Base-by-base conservation (phyloP, 805 yeast species). In the Ogataea populi-albae region DNA sequence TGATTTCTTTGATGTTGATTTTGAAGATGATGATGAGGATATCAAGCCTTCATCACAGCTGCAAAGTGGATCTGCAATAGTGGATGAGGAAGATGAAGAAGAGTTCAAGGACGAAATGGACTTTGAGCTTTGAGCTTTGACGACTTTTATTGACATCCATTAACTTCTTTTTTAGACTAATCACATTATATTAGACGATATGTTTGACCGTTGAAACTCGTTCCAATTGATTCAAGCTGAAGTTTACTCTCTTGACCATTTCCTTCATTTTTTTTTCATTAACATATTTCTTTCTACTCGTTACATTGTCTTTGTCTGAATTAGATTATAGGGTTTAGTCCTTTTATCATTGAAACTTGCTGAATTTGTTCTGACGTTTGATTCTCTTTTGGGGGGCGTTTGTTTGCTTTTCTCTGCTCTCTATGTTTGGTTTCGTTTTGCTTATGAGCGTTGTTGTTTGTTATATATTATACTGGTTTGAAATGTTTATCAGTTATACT, bases 1-100 rank as follows among this genome's bases (percentile, higher is more conserved):
- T 51, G 98, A 91, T 62, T 93, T 93, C 65, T 91, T 91, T 56
- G 96, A 87, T 59, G 86, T 91, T 26, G 98, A 91, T 61, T 91
- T 91, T 55, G 97, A 91, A 61, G 98, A 91, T 58, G 96, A 88
- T 15, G 95, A 85, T 28, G 89, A 79, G 23, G 70, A 67, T 15
- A 31, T 29, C 15, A 33, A 25, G 17, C 23, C 39, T 15, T 29
- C 41, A 6, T 32, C 35, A 19, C 34, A 34, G 12, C 28, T 27
- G 31, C 23, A 39, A 28, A 44, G 47, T 30, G 62, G 50, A 22
- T 49, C 60, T 29, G 70, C 68, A 12, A 61, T 63, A 28, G 62
- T 49, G 10, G 73, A 67, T 20, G 68, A 62, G 34, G 66, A 60
- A 17, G 65, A 50, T 10, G 59, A 47, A 17, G 56, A 46, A 17